phyloP scores from a whole-genome alignment of 1,139 yeast genomes.

The Blastobotrys capitulatus region DNA sequence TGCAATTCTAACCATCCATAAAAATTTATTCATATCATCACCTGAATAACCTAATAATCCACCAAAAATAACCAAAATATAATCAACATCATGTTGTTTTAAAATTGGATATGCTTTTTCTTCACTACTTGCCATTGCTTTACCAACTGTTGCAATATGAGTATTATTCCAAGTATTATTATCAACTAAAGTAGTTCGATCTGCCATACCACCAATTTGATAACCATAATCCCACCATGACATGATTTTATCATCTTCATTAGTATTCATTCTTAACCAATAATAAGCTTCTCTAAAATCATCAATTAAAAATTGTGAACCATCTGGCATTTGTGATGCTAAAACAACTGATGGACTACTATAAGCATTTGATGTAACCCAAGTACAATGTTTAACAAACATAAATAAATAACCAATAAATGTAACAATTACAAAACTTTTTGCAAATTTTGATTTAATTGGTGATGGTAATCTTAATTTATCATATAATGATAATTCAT shows the following conservation, averaged over 20 bases:
- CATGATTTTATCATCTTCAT: conserved; percentile 93
- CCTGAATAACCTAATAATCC: conserved; percentile 93
- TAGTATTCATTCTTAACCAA: conserved; percentile 98
- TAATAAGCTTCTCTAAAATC: conserved; percentile 99
- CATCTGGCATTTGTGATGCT: conserved; percentile 80
- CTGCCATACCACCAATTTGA: conserved; percentile 99
- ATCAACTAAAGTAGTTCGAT: conserved; percentile 95
- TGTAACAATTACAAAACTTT: conserved; percentile 58
- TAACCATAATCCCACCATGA: conserved; percentile 99
- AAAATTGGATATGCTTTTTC: conserved; percentile 84
- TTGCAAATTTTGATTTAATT: conserved; percentile 44
- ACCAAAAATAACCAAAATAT: conserved; percentile 88
- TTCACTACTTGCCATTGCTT: conserved; percentile 91
- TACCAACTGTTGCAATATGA: conserved; percentile 99
- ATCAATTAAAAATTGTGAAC: conserved; percentile 79
- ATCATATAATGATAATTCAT: conserved; percentile 2
- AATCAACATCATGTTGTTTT: conserved; percentile 91
- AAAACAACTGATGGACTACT: conserved; percentile 97
- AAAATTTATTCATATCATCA: conserved; percentile 92
- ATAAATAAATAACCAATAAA: conserved; percentile 69
- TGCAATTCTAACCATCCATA: conserved; percentile 99
- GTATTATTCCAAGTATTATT: conserved; percentile 99
- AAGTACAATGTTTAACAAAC: conserved; percentile 92
- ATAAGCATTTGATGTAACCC: conserved; percentile 95
- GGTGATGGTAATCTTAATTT: conserved; percentile 6